A percentile compares a stretch with the other conserved stretches of the same genome.
phyloP scores from a whole-genome alignment of 1,284 basidiomycete species.

The Rhodofomes roseus region DNA sequence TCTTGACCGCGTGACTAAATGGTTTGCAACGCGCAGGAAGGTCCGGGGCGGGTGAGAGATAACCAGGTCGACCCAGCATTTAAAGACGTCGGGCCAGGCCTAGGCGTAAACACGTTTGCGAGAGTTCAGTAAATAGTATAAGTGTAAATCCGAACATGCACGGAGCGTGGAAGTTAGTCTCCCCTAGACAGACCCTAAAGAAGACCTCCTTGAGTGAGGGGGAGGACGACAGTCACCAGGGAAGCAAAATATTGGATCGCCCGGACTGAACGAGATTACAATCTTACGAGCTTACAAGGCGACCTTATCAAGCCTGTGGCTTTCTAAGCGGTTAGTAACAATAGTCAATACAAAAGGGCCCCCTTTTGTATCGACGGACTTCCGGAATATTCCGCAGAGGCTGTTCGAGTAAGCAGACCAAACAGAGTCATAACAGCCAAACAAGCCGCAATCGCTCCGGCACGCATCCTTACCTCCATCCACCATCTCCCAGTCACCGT shows the following conservation, averaged over 20 bases:
- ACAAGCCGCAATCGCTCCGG: slow-evolving; percentile 14
- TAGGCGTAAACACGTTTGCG: no score
- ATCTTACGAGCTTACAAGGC: background rate
- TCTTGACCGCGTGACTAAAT: no score
- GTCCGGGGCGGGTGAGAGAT: no score
- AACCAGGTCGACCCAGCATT: no score
- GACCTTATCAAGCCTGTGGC: background rate
- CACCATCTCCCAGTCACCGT: slow-evolving; percentile 20
- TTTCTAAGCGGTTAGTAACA: background rate
- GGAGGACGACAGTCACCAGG: background rate
- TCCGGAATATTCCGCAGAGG: slow-evolving; percentile 17
- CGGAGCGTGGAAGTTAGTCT: no score
- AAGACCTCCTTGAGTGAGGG: no score
- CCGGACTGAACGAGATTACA: background rate
- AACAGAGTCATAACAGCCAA: slow-evolving; percentile 24
- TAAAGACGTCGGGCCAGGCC: no score
- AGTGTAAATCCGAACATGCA: no score
- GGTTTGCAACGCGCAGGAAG: no score
- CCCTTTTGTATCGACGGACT: slow-evolving; percentile 1
- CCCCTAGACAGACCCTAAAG: no score
- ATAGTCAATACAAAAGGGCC: background rate
- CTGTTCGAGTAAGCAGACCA: slow-evolving; percentile 22
- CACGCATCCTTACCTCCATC: slow-evolving; percentile 22
- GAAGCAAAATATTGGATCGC: background rate
- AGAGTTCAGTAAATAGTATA: no score